These are phyloP conservation scores for Pholiota adiposa DNA, from an alignment of 1,284 basidiomycete genomes.

Conservation along the genomic window DNA sequence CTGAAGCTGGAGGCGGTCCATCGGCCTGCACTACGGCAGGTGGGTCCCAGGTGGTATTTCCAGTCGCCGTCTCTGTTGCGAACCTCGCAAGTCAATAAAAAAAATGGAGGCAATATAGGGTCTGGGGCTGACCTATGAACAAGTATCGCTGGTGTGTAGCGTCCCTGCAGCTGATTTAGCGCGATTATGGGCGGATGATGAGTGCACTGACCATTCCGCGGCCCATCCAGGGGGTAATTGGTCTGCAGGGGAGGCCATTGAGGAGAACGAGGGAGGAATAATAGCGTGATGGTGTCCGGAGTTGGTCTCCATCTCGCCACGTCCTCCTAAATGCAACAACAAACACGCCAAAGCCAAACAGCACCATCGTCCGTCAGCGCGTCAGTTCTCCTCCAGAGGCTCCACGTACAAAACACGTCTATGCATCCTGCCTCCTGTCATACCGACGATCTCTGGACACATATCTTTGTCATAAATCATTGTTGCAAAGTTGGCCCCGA, in stretches of 20 bases:
- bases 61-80: conserved; percentile 48
- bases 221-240: conserved; percentile 89
- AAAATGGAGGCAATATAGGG: conserved; percentile 8
- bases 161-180: conserved; percentile 63
- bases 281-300: conserved; percentile 24
- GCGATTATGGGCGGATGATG: conserved; percentile 11
- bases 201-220: conserved; percentile 76
- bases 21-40: conserved; percentile 42
- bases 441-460: too few species aligned
- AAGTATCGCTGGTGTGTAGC: conserved; percentile 79
- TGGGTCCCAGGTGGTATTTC: conserved; percentile 54
- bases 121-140: conserved; percentile 63
- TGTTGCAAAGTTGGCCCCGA: too few species aligned
- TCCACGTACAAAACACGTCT: conserved; percentile 2
- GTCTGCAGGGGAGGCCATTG: conserved; percentile 70
- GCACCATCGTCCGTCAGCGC: conserved; percentile 20
- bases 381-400: too few species aligned
- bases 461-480: too few species aligned
- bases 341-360: conserved; percentile 31
- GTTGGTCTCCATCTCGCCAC: conserved; percentile 26
- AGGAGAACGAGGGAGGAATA: conserved; percentile 13
- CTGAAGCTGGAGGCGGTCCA: conserved; percentile 43
- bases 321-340: conserved; percentile 23
- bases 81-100: conserved; percentile 13
- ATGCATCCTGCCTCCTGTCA: too few species aligned